Percentiles rank a stretch among this genome's conserved stretches.
Conservation (phyloP, 805 yeast species). For the Lipomyces mesembrius region DNA sequence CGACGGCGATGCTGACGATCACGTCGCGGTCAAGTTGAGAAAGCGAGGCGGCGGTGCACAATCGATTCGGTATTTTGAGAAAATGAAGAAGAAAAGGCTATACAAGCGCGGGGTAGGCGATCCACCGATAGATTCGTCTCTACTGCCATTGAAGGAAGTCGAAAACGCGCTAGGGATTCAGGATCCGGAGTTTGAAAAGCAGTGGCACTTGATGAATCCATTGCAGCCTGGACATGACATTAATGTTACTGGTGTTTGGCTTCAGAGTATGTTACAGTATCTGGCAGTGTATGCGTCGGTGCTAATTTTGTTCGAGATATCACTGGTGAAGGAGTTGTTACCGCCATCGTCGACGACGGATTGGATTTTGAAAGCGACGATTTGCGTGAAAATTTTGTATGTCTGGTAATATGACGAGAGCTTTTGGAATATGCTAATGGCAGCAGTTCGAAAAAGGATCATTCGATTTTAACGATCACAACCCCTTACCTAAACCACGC, state of each 20-base stretch:
- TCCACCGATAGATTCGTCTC: conserved; percentile 57
- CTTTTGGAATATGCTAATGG: neutral
- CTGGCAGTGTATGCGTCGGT: neutral
- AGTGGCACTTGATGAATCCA: conserved; percentile 91
- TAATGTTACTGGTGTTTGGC: conserved; percentile 86
- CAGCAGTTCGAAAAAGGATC: conserved; percentile 64
- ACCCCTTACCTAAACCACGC: conserved; percentile 76
- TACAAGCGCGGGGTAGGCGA: conserved; percentile 18
- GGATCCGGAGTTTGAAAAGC: conserved; percentile 82
- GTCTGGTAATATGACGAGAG: conserved; percentile 40
- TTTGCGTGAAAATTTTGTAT: conserved; percentile 59
- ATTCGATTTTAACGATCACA: conserved; percentile 87
- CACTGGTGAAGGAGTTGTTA: conserved; percentile 80
- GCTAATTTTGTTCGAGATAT: conserved; percentile 47
- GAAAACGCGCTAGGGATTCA: conserved; percentile 61
- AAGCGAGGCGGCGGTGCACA: conserved; percentile 7
- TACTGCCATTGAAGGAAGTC: conserved; percentile 42
- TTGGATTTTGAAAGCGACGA: conserved; percentile 81
- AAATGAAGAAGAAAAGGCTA: conserved; percentile 17
- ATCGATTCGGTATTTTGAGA: conserved; percentile 23
- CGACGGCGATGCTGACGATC: neutral
- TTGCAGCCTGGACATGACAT: conserved; percentile 78
- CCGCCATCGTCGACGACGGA: conserved; percentile 95
- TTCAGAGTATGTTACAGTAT: conserved; percentile 48
- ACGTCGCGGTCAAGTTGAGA: conserved; percentile 1